Conservation (phyloP, 2,329 filamentous ascomycete species). For the Fusarium hainanense region DNA sequence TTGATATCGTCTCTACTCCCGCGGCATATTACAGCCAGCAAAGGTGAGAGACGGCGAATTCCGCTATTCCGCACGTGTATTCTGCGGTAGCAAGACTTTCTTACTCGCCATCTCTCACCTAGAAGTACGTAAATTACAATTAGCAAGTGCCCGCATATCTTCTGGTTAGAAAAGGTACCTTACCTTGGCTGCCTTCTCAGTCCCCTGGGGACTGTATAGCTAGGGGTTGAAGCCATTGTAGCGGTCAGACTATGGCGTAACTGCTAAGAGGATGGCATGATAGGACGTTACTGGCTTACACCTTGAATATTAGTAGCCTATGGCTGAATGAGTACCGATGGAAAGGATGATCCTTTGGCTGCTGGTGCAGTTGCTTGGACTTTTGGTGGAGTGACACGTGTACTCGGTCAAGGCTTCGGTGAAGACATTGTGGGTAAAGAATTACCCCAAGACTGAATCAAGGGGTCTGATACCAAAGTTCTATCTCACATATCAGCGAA, state of each 20-base stretch:
- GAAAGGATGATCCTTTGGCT: not conserved
- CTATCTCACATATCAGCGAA: not conserved
- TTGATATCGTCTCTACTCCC: not conserved
- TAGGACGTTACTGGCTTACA: not conserved
- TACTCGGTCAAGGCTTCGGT: not conserved
- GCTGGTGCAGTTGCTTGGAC: not conserved
- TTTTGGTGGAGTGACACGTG: not conserved
- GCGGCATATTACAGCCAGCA: too few species aligned
- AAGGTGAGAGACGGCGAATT: too few species aligned
- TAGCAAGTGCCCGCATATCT: too few species aligned
- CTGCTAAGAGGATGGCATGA: not conserved
- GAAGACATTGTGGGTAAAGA: not conserved
- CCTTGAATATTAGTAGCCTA: not conserved
- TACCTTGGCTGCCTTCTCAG: too few species aligned
- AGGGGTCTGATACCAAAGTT: not conserved
- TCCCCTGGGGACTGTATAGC: too few species aligned
- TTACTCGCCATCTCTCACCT: too few species aligned
- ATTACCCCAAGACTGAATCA: not conserved
- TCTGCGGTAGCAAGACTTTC: too few species aligned
- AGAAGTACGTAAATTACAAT: too few species aligned
- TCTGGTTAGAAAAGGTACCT: too few species aligned
- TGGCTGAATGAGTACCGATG: not conserved
- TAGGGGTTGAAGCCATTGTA: not conserved
- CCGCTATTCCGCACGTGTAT: too few species aligned
- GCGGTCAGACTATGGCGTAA: not conserved